These are phyloP conservation scores for Plasmopara viticola DNA, from an alignment of 352 stramenopile genomes.

Conservation along the genomic window DNA sequence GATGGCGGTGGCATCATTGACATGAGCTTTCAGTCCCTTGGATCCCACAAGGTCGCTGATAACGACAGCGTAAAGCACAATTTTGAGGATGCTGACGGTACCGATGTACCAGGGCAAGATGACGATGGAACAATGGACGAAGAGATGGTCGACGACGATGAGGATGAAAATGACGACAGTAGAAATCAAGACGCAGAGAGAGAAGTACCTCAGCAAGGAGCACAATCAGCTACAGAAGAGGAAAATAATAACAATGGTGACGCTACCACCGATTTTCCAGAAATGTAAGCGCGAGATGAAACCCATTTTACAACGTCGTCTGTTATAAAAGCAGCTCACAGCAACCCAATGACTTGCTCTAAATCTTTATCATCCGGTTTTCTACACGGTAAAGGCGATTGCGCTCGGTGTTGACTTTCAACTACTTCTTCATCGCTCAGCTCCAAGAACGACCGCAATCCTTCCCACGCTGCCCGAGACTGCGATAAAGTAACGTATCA, in stretches of 20 bases:
- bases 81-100: conserved; percentile 33
- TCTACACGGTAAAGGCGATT: conserved; percentile 46
- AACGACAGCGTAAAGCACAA: conserved; percentile 21
- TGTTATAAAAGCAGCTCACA: conserved; percentile 30
- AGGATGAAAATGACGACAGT: conserved; percentile 43
- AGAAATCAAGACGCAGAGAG: conserved; percentile 5
- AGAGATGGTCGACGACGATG: conserved; percentile 53
- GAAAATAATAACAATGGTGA: conserved; percentile 2
- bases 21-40: conserved; percentile 36
- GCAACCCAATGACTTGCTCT: conserved; percentile 60
- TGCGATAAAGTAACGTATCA: conserved; percentile 21
- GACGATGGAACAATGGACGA: conserved; percentile 42
- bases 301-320: conserved; percentile 9
- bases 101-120: conserved; percentile 32
- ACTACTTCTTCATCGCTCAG: conserved; percentile 50
- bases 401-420: conserved; percentile 47
- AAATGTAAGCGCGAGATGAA: conserved; percentile 20
- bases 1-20: conserved; percentile 77
- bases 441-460: conserved; percentile 54
- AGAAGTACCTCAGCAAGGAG: conserved; percentile 9
- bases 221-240: conserved; percentile 2
- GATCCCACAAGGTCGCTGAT: conserved; percentile 15
- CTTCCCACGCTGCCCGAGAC: conserved; percentile 69
- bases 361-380: conserved; percentile 65
- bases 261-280: conserved; percentile 16